These are phyloP conservation scores for Diaporthe velutina DNA, from an alignment of 2,329 filamentous ascomycete genomes.

Conservation along the genomic window DNA sequence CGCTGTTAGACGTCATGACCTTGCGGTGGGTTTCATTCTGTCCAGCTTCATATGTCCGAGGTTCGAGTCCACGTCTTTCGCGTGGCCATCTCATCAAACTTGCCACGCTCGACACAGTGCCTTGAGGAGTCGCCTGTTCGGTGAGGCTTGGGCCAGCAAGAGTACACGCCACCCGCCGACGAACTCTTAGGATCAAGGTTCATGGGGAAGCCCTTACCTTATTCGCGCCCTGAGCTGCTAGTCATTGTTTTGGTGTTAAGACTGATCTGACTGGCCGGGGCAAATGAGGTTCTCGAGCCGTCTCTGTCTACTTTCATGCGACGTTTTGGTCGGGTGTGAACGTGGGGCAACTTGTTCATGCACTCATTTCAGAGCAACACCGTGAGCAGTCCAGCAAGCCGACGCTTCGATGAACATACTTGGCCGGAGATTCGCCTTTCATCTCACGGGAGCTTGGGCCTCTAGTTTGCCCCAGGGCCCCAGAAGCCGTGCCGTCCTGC, in stretches of 20 bases:
- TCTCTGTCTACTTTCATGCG: constrained; percentile 27
- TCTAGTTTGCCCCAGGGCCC: constrained; percentile 15
- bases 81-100: constrained; percentile 7
- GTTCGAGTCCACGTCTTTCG: background rate
- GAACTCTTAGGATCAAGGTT: constrained; percentile 27
- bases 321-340: constrained; percentile 23
- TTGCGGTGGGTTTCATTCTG: constrained; percentile 2
- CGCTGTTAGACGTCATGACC: constrained; percentile 21
- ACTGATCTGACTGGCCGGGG: constrained; percentile 27
- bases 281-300: constrained; percentile 25
- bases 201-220: constrained; percentile 23
- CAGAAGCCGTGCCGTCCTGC: constrained; percentile 2
- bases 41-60: constrained; percentile 18
- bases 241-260: constrained; percentile 28
- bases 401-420: constrained; percentile 26
- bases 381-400: constrained; percentile 12
- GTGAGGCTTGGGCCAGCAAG: constrained; percentile 6
- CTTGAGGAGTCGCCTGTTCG: constrained; percentile 4
- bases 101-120: constrained; percentile 21
- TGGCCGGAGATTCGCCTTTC: constrained; percentile 24
- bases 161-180: background rate
- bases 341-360: constrained; percentile 35
- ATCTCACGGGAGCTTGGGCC: constrained; percentile 31
- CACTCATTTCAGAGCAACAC: constrained; percentile 24
- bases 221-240: constrained; percentile 15